Evolutionary conservation across 2,329 filamentous ascomycete genomes (phyloP).

Genomic region (Exophiala bonariae): DNA sequence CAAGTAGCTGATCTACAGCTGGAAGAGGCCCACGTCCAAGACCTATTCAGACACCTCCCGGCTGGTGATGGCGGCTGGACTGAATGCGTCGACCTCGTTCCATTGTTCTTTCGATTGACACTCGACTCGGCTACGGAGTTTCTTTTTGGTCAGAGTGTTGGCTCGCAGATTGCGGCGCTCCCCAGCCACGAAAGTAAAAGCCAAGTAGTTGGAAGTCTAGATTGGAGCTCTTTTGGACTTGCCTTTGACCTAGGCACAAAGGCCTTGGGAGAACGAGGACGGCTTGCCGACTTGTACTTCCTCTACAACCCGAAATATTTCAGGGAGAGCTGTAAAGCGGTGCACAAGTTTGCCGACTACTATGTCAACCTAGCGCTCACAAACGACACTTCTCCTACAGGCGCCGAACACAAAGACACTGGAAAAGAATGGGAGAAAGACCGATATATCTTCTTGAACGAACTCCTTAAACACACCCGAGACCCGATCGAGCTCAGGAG

Average conservation of each 20-base stretch:
- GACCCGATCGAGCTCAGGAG: constrained; percentile 43
- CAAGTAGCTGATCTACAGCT: constrained; percentile 77
- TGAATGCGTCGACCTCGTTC: constrained; percentile 58
- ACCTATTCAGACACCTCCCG: constrained; percentile 59
- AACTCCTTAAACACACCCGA: constrained; percentile 45
- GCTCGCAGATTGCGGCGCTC: constrained; percentile 29
- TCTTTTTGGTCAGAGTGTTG: constrained; percentile 61
- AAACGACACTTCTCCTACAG: too few species aligned
- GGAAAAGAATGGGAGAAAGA: constrained; percentile 28
- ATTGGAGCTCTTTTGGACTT: constrained; percentile 51
- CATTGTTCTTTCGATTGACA: constrained; percentile 64
- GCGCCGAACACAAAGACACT: constrained; percentile 25
- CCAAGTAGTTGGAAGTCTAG: constrained; percentile 67
- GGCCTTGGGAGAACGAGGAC: constrained; percentile 30
- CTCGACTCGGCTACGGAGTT: constrained; percentile 68
- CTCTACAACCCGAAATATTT: constrained; percentile 40
- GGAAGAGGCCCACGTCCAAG: constrained; percentile 71
- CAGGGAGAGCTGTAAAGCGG: constrained; percentile 37
- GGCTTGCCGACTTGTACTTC: constrained; percentile 36
- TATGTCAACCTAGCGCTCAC: constrained; percentile 43
- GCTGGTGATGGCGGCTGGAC: constrained; percentile 48
- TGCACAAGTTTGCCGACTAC: constrained; percentile 50
- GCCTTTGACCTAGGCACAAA: constrained; percentile 32
- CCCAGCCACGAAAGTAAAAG: constrained; percentile 67
- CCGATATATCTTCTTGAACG: constrained; percentile 51